Conservation (phyloP, 139 green algal species). For the Picochlorum sp. region DNA sequence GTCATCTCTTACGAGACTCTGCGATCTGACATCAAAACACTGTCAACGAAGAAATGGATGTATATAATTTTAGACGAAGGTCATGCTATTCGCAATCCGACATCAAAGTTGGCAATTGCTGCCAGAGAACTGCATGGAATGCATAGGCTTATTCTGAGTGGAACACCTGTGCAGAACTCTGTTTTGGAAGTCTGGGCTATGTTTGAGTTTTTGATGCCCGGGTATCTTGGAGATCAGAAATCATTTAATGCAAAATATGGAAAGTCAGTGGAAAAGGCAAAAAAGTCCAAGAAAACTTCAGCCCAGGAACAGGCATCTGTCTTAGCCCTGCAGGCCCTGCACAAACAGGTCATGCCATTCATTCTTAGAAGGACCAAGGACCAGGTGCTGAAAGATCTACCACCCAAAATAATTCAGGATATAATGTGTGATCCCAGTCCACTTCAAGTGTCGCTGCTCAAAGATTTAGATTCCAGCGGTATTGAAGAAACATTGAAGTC, state of each 20-base stretch:
- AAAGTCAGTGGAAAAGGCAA: constrained; percentile 42
- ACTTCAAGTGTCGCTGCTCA: constrained; percentile 79
- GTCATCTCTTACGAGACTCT: constrained; percentile 87
- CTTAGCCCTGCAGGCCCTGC: constrained; percentile 79
- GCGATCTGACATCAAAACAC: constrained; percentile 70
- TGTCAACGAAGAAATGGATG: constrained; percentile 47
- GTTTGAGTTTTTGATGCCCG: constrained; percentile 98
- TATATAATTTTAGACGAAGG: constrained; percentile 96
- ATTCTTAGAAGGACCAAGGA: constrained; percentile 93
- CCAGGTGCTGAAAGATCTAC: constrained; percentile 83
- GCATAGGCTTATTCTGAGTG: constrained; percentile 83
- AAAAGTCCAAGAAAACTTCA: constrained; percentile 58
- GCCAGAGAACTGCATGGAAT: constrained; percentile 35
- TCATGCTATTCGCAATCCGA: constrained; percentile 87
- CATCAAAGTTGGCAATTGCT: constrained; percentile 57
- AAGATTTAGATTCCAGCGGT: constrained; percentile 50
- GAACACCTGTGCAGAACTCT: constrained; percentile 92
- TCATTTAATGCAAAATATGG: constrained; percentile 83
- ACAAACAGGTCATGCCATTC: constrained; percentile 91
- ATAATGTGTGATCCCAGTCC: constrained; percentile 71
- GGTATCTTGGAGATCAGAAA: constrained; percentile 50
- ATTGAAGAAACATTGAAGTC: not conserved
- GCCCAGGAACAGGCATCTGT: not conserved
- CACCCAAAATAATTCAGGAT: constrained; percentile 95
- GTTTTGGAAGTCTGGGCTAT: constrained; percentile 92